Evolutionary conservation across 768 basidiomycete genomes (phyloP), one percentile per base, ranked within the genome.

Genomic region (Boletus pseudopeckii): DNA sequence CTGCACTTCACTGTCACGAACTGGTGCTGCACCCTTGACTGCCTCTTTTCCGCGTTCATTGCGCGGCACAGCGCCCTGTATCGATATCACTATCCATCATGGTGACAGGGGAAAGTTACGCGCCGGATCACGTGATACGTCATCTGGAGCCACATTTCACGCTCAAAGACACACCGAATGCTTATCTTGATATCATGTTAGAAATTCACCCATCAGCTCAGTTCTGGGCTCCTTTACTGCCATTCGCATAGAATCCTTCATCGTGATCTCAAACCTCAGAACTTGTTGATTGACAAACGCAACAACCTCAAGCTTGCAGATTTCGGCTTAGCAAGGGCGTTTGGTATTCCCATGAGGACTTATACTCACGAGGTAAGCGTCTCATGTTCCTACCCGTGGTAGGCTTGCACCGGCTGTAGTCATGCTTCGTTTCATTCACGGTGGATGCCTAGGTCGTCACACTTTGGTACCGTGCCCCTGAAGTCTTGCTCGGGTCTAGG

Each of bases 321-420:
- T 74, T 98, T 98, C 65, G 96, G 96, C 39, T 80, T 98, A 41
- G 95, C 96, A 2, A 79, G 96, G 55, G 96, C 96, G 11, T 99
- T 99, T 69, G 97, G 97, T 54, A 98, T 99, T 62, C 97, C 97
- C 39, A 86, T 99, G 78, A 80, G 97, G 62, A 97, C 96, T n/a
- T 99, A 98, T 70, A 99, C 96, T 15, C 97, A 98, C 67, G 97
- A 99, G 80, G 96, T 92, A 55, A 55, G 78, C 57, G 34, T 54
- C 50, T n/a, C 46, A 24, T 53, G 50, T 49, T 42, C n/a, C 8
- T 42, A 30, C 39, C 38, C 7, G 47, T 49, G 30, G n/a, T 49
- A 7, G 30, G 20, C 47, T 28, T 20, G 41, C 24, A 37, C 34
- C 36, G 14, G 30, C 17, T 18, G 22, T 26, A 28, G 20, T 39